phyloP scores from a whole-genome alignment of 2,329 filamentous ascomycete species.

The Chrysoporthe puriensis region DNA sequence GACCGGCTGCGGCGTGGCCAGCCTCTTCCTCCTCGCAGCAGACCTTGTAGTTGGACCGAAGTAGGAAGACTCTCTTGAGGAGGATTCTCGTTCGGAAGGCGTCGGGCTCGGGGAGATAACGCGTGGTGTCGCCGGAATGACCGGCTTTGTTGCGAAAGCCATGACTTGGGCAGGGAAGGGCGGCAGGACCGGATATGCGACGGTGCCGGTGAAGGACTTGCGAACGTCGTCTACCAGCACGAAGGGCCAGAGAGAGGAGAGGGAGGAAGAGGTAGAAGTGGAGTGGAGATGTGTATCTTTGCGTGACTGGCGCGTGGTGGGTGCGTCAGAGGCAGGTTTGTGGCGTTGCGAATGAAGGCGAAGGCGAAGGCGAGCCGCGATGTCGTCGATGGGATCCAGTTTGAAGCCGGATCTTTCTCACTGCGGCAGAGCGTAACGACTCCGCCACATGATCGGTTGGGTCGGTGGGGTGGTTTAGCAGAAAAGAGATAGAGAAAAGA shows the following conservation, averaged over 20 bases:
- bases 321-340: slow-evolving; percentile 28
- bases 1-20: slow-evolving; percentile 62
- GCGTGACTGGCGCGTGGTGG: slow-evolving; percentile 46
- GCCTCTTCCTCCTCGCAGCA: slow-evolving; percentile 62
- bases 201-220: slow-evolving; percentile 59
- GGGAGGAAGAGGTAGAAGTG: slow-evolving; percentile 40
- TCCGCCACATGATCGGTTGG: slow-evolving; percentile 57
- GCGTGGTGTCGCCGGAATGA: slow-evolving; percentile 77
- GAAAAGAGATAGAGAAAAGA: slow-evolving; percentile 24
- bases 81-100: slow-evolving; percentile 60
- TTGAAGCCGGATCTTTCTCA: slow-evolving; percentile 46
- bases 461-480: neutral
- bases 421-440: slow-evolving; percentile 58
- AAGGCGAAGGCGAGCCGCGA: slow-evolving; percentile 41
- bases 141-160: slow-evolving; percentile 53
- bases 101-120: slow-evolving; percentile 90
- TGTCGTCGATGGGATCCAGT: slow-evolving; percentile 59
- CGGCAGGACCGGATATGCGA: slow-evolving; percentile 60
- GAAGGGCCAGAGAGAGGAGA: slow-evolving; percentile 23
- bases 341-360: slow-evolving; percentile 37
- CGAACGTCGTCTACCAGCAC: slow-evolving; percentile 51
- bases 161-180: slow-evolving; percentile 58
- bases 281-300: slow-evolving; percentile 57
- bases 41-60: slow-evolving; percentile 79
- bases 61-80: slow-evolving; percentile 61